Evolutionary conservation across 2,329 filamentous ascomycete genomes (phyloP), one percentile per base, ranked within the genome.

Genomic region (Fusarium circinatum): DNA sequence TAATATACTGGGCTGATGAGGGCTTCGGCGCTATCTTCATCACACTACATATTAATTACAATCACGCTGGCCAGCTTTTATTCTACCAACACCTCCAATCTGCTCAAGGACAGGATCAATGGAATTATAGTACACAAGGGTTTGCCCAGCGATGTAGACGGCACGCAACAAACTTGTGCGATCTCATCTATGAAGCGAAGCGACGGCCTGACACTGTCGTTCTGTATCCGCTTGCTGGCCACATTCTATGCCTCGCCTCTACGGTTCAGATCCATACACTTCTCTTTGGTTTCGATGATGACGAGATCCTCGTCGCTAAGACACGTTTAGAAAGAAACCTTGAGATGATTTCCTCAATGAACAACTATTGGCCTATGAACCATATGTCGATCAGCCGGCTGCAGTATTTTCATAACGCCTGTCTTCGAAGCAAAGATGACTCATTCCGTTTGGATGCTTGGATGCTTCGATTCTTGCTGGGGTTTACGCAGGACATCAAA

Each of bases 301-400:
- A 64, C 9, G 79, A 84, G 52, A 82, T 85, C 13, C 63, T 71
- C 0, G 36, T 9, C 17, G 62, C 85, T 5, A 80, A 80, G 36
- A 67, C 63, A 15, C 79, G 81, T 13, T 78, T 87, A 3, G 84
- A 85, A 68, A 78, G 78, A 26, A 87, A 87, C 62, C 87, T 87
- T 62, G 78, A 83, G 67, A 83, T 84, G 24, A 75, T 87, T n/a
- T 81, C 82, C 2, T 75, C 80, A 11, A 70, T 87, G 39, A 76
- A 83, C 38, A 77, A 73, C 6, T 84, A 82, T 61, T 87, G 85
- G 85, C 82, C 84, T 0, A 60, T 48, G 34, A 41, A 70, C 12
- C 45, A 59, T 5, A 56, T 54, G 17, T 66, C 67, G 3, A 54
- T 70, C 32, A 59, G 45, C 28, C 48, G 58, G 7, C 49, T 72